phyloP scores from a whole-genome alignment of 768 basidiomycete species.

The Agrocybe pediades region DNA sequence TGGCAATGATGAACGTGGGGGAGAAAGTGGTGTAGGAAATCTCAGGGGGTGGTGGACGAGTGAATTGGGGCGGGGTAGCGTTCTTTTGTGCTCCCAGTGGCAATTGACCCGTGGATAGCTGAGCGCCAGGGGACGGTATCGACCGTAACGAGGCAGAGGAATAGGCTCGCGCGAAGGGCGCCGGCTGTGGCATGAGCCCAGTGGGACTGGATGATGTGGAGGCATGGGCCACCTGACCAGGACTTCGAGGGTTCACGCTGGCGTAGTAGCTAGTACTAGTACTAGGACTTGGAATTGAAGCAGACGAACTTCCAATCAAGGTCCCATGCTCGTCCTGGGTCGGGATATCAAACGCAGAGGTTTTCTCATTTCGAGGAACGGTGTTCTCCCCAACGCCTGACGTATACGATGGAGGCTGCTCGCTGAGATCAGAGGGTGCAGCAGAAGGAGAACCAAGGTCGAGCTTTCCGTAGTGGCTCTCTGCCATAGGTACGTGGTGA shows the following conservation, averaged over 20 bases:
- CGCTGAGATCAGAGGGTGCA: background rate
- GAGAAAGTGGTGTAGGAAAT: slow-evolving; percentile 30
- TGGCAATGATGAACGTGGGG: slow-evolving; percentile 28
- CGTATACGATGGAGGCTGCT: background rate
- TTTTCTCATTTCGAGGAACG: background rate
- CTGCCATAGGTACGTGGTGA: background rate
- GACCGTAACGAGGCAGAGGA: no score
- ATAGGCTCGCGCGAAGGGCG: no score
- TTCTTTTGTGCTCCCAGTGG: no score
- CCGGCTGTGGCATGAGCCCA: no score
- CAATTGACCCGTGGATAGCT: no score
- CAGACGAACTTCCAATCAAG: no score
- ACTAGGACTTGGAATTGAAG: no score
- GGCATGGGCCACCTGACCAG: no score
- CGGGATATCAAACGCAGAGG: background rate
- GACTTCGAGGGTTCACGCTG: no score
- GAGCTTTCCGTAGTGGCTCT: background rate
- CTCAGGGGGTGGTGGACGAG: slow-evolving; percentile 17
- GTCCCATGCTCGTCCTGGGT: background rate
- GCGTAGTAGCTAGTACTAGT: no score
- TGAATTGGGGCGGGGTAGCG: slow-evolving; percentile 8
- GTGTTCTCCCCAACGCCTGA: background rate
- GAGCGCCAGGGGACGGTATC: no score
- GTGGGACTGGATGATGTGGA: no score
- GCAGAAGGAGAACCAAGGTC: background rate